Evolutionary conservation across 768 basidiomycete species (phyloP).

Genomic region (Lactarius deliciosus): DNA sequence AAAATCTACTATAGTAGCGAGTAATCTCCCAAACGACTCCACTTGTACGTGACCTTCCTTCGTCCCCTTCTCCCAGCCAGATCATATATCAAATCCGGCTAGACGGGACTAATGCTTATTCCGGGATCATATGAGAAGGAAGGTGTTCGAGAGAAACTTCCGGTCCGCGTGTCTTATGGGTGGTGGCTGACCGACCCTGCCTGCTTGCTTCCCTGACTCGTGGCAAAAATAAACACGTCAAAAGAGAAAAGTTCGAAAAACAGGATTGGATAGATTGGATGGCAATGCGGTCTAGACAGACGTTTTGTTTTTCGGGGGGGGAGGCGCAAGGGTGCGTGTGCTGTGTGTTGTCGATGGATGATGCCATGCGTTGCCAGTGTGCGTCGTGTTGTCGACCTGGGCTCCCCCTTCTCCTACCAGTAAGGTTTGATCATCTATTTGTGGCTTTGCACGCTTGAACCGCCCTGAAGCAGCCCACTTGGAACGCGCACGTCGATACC

Average conservation of each 20-base stretch:
- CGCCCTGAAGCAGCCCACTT: neutral
- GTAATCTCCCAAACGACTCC: constrained; percentile 1
- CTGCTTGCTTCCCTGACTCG: constrained; percentile 22
- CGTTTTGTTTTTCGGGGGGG: neutral
- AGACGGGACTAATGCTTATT: constrained; percentile 12
- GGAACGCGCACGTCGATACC: neutral
- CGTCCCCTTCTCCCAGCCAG: neutral
- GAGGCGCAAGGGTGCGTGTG: constrained; percentile 7
- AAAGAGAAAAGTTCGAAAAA: neutral
- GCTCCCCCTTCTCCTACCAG: neutral
- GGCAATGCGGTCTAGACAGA: constrained; percentile 13
- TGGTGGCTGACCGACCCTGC: too few species aligned
- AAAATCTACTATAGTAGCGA: neutral
- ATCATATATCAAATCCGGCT: constrained; percentile 2
- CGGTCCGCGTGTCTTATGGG: constrained; percentile 15
- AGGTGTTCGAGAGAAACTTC: constrained; percentile 8
- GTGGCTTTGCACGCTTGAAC: constrained; percentile 1
- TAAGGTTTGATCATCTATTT: constrained; percentile 21
- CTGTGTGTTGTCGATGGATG: neutral
- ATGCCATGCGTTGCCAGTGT: neutral
- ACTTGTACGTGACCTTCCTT: neutral
- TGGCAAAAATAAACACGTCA: neutral
- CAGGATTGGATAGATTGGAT: neutral
- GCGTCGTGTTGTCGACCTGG: neutral
- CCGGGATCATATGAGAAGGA: constrained; percentile 9